These are phyloP conservation scores for Leucogyrophana mollusca DNA, from an alignment of 768 basidiomycete genomes.

Conservation along the genomic window DNA sequence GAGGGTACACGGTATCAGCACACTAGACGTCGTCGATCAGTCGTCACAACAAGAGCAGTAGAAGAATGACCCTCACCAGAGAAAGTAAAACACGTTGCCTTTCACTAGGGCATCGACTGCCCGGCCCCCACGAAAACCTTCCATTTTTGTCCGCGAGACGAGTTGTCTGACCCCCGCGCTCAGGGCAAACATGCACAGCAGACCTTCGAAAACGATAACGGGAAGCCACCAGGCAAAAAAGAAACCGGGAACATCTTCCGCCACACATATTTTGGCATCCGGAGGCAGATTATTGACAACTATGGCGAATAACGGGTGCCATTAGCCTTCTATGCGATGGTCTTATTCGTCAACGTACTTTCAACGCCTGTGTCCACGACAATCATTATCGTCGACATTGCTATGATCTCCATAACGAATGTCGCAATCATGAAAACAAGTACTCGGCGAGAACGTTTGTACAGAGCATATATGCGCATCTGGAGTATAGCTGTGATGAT, in stretches of 20 bases:
- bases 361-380: background rate
- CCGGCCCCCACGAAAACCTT: background rate
- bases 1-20: background rate
- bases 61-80: background rate
- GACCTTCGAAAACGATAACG: slow-evolving; percentile 49
- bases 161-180: slow-evolving; percentile 47
- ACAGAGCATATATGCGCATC: slow-evolving; percentile 33
- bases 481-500: slow-evolving; percentile 32
- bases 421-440: slow-evolving; percentile 11
- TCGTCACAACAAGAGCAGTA: too few relatives aligned
- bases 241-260: slow-evolving; percentile 34
- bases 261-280: slow-evolving; percentile 40
- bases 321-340: too few relatives aligned
- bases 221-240: slow-evolving; percentile 65
- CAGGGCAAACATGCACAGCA: slow-evolving; percentile 51
- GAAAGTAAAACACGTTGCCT: slow-evolving; percentile 5
- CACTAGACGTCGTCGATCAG: background rate
- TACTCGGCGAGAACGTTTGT: slow-evolving; percentile 18
- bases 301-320: too few relatives aligned
- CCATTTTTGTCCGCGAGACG: slow-evolving; percentile 7
- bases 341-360: slow-evolving; percentile 1
- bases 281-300: slow-evolving; percentile 22
- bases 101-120: slow-evolving; percentile 3
- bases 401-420: slow-evolving; percentile 8
- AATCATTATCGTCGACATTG: slow-evolving; percentile 6